phyloP scores from a whole-genome alignment of 1,284 basidiomycete species.

The Pholiota adiposa region DNA sequence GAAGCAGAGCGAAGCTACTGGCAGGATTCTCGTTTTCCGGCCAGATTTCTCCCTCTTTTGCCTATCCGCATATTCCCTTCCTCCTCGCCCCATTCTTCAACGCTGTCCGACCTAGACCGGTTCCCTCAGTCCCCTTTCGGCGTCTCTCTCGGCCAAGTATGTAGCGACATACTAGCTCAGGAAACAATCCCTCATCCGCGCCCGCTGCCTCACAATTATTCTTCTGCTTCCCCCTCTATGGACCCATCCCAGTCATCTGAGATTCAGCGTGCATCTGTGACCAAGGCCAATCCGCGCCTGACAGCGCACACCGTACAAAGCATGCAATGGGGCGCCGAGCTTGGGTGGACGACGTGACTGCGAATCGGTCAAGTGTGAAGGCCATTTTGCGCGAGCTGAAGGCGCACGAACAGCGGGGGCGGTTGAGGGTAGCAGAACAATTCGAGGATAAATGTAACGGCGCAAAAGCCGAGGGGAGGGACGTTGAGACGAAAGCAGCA shows the following conservation, averaged over 20 bases:
- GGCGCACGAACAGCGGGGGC: conserved; percentile 34
- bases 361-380: conserved; percentile 77
- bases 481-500: conserved; percentile 40
- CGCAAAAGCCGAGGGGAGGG: too few relatives aligned
- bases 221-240: conserved; percentile 9
- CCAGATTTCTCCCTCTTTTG: conserved; percentile 52
- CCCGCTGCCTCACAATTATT: conserved; percentile 26
- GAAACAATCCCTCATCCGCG: conserved; percentile 41
- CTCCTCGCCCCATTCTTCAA: conserved; percentile 14
- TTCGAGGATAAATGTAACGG: conserved; percentile 12
- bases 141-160: conserved; percentile 49
- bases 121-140: conserved; percentile 11
- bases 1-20: conserved; percentile 55
- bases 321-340: conserved; percentile 66
- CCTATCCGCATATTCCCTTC: conserved; percentile 56
- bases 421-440: conserved; percentile 11
- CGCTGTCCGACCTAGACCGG: conserved; percentile 1
- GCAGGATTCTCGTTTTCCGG: conserved; percentile 62
- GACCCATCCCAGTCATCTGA: conserved; percentile 28
- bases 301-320: conserved; percentile 75
- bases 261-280: conserved; percentile 56
- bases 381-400: conserved; percentile 68
- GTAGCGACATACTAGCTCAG: conserved; percentile 52
- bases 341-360: conserved; percentile 84
- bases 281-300: conserved; percentile 58